A percentile compares a stretch with the other conserved stretches of the same genome.
phyloP scores from a whole-genome alignment of 768 basidiomycete genomes.

The Pholiota microspora region DNA sequence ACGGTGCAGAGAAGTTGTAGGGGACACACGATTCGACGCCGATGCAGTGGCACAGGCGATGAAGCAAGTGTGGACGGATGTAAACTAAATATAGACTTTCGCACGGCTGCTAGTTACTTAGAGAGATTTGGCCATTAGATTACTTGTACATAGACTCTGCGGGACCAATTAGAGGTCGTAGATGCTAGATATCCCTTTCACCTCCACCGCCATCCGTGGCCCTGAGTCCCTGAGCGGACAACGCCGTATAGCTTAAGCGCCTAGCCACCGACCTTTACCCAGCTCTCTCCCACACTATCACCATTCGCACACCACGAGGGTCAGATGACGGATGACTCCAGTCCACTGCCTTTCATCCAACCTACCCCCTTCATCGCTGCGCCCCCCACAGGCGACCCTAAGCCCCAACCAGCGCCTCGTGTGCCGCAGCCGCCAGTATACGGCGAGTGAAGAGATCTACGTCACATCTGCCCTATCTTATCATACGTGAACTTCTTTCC shows the following conservation, averaged over 20 bases:
- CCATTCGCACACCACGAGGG: not conserved
- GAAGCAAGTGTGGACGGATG: constrained; percentile 22
- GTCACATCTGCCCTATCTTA: not conserved
- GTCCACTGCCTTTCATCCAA: not conserved
- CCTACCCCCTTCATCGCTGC: not conserved
- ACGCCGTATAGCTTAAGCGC: not conserved
- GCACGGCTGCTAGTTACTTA: constrained; percentile 10
- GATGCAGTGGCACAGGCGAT: constrained; percentile 20
- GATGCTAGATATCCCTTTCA: not conserved
- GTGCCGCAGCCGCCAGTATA: not conserved
- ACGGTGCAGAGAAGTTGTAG: constrained; percentile 48
- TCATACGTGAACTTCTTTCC: not conserved
- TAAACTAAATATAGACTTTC: constrained; percentile 20
- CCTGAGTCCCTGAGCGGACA: not conserved
- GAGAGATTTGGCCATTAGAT: not conserved
- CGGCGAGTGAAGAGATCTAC: not conserved
- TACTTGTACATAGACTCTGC: not conserved
- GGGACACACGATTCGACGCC: constrained; percentile 21
- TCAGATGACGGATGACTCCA: not conserved
- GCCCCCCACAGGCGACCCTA: not conserved
- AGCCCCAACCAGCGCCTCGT: not conserved
- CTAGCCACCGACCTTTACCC: not conserved
- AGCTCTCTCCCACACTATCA: not conserved
- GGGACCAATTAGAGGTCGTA: not conserved
- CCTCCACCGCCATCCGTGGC: not conserved